Conservation (phyloP, 1,284 basidiomycete species). For the Termitomyces sp. region DNA sequence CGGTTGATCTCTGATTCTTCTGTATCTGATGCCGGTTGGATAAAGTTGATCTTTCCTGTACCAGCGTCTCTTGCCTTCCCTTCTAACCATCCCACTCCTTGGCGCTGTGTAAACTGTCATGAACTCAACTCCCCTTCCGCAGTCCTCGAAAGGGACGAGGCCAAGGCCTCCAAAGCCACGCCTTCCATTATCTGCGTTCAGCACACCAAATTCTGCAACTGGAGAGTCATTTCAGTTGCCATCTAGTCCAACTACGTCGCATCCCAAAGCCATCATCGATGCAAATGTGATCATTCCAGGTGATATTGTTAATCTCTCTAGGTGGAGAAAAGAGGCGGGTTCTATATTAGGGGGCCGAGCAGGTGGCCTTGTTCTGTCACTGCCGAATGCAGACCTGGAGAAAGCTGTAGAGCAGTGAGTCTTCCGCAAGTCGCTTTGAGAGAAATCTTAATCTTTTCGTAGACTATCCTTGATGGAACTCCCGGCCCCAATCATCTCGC, state of each 20-base stretch:
- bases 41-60: neutral
- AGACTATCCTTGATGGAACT: conserved; percentile 32
- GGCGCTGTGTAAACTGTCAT: conserved; percentile 6
- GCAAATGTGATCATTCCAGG: conserved; percentile 48
- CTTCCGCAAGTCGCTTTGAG: conserved; percentile 1
- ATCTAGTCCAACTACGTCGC: conserved; percentile 61
- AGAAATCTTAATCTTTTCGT: conserved; percentile 5
- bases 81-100: neutral
- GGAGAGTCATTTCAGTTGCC: conserved; percentile 62
- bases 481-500: conserved; percentile 42
- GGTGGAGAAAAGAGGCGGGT: conserved; percentile 52
- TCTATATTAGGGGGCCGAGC: conserved; percentile 39
- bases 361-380: conserved; percentile 47
- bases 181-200: conserved; percentile 69
- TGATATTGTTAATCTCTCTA: conserved; percentile 33
- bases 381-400: conserved; percentile 37
- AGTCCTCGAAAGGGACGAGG: conserved; percentile 10
- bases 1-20: neutral
- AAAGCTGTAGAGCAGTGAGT: conserved; percentile 37
- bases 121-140: conserved; percentile 11
- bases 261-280: conserved; percentile 63
- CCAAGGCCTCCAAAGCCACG: conserved; percentile 54
- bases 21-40: neutral
- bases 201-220: conserved; percentile 58
- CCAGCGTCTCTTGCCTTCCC: neutral